Conservation (phyloP, 345 rosid genomes). For the Dipteronia sinensis region DNA sequence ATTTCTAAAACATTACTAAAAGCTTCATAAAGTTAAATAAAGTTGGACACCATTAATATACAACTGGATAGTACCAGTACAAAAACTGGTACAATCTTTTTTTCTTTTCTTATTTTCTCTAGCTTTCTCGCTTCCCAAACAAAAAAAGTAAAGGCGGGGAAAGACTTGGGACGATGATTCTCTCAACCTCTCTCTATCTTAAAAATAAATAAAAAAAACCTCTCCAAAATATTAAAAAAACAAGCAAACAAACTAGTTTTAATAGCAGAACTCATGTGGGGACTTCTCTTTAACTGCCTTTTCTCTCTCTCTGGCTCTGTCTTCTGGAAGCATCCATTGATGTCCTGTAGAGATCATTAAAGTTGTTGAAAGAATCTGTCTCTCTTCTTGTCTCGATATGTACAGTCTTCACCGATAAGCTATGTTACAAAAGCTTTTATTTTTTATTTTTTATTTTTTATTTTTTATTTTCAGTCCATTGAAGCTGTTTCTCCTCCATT, state of each 20-base stretch:
- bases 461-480: slow-evolving; percentile 6
- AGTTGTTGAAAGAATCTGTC: not conserved
- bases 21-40: not conserved
- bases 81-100: not conserved
- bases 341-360: not conserved
- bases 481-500: slow-evolving; percentile 50
- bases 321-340: not conserved
- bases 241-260: not conserved
- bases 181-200: slow-evolving; percentile 22
- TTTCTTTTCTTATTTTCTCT: too few species aligned
- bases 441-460: not conserved
- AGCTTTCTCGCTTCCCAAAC: slow-evolving; percentile 28
- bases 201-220: too few species aligned
- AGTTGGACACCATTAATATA: not conserved
- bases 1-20: not conserved
- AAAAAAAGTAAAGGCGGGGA: slow-evolving; percentile 38
- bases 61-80: not conserved
- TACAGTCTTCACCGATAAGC: slow-evolving; percentile 18
- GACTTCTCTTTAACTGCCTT: not conserved
- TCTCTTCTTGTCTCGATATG: not conserved
- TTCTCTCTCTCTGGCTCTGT: not conserved
- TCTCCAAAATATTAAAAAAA: slow-evolving; percentile 3
- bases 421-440: not conserved
- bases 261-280: slow-evolving; percentile 25
- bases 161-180: slow-evolving; percentile 25